Conservation (phyloP, 306 rosid genomes). For the Casuarina glauca region DNA sequence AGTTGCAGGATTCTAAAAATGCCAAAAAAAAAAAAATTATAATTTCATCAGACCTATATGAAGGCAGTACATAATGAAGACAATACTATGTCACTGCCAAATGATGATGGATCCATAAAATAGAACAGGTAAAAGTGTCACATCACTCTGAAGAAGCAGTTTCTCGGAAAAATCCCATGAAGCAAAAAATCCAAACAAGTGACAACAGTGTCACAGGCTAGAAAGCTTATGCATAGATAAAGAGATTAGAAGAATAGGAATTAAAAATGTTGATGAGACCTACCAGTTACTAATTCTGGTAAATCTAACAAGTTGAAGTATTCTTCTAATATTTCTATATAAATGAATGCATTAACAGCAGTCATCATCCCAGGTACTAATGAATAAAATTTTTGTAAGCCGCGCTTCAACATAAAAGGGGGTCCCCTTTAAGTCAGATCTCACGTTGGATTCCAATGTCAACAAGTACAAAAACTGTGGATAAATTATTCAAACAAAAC, state of each 20-base stretch:
- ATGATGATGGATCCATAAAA: neutral
- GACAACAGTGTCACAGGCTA: neutral
- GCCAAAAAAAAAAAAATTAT: slow-evolving; percentile 7
- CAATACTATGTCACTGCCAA: neutral
- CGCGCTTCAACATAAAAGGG: neutral
- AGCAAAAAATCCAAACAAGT: neutral
- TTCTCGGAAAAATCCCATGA: neutral
- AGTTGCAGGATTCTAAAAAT: slow-evolving; percentile 54
- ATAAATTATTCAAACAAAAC: neutral
- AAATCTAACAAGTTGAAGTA: neutral
- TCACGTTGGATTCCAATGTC: neutral
- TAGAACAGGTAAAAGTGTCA: neutral
- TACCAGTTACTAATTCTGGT: neutral
- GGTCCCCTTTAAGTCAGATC: neutral
- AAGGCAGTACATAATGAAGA: neutral
- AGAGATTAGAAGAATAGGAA: neutral
- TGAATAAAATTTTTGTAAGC: no score
- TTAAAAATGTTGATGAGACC: neutral
- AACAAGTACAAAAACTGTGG: neutral
- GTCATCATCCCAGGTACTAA: neutral
- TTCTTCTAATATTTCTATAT: neutral
- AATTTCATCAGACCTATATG: neutral
- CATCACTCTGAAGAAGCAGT: neutral
- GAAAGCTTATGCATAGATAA: slow-evolving; percentile 1
- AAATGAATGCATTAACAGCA: neutral